A percentile compares a stretch with the other conserved stretches of the same genome.
Evolutionary conservation across 1,139 yeast genomes (phyloP).

Genomic region (Chernovozyma aurita): DNA sequence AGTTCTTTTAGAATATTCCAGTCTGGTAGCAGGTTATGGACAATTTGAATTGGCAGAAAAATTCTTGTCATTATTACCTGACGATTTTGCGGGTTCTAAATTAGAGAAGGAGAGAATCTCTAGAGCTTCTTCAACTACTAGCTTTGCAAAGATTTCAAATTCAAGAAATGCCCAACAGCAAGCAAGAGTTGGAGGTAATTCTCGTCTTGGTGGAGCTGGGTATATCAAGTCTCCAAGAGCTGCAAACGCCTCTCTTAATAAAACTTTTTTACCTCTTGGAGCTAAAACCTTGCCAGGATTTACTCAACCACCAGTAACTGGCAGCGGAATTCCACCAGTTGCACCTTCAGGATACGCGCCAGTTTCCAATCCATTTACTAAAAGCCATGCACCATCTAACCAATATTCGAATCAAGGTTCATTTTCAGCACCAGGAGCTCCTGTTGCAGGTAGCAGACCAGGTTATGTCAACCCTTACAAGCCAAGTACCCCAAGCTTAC

Average conservation of each 20-base stretch:
- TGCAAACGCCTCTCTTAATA: conserved; percentile 1
- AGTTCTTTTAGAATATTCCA: conserved; percentile 73
- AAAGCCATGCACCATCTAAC: conserved; percentile 14
- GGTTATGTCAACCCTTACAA: conserved; percentile 16
- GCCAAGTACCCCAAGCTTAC: conserved; percentile 17
- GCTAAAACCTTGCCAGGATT: conserved; percentile 8
- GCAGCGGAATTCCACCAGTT: conserved; percentile 8
- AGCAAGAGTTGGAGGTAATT: background rate
- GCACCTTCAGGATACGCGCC: conserved; percentile 13
- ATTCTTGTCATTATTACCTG: conserved; percentile 66
- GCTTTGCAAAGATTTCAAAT: conserved; percentile 7
- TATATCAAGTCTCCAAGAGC: conserved; percentile 13
- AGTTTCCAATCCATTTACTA: conserved; percentile 21
- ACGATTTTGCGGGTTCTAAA: conserved; percentile 39
- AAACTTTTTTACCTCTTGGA: conserved; percentile 5
- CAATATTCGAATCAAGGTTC: conserved; percentile 25
- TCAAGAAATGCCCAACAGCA: conserved; percentile 4
- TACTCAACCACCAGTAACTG: conserved; percentile 5
- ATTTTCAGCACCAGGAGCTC: conserved; percentile 7
- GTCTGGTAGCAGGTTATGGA: conserved; percentile 76
- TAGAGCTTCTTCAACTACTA: conserved; percentile 42
- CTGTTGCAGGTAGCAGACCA: conserved; percentile 1
- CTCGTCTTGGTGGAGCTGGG: conserved; percentile 10
- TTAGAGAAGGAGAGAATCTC: conserved; percentile 73
- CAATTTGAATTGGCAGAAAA: conserved; percentile 76